Evolutionary conservation across 2,329 filamentous ascomycete genomes (phyloP).

Genomic region (Scedosporium minutisporum): DNA sequence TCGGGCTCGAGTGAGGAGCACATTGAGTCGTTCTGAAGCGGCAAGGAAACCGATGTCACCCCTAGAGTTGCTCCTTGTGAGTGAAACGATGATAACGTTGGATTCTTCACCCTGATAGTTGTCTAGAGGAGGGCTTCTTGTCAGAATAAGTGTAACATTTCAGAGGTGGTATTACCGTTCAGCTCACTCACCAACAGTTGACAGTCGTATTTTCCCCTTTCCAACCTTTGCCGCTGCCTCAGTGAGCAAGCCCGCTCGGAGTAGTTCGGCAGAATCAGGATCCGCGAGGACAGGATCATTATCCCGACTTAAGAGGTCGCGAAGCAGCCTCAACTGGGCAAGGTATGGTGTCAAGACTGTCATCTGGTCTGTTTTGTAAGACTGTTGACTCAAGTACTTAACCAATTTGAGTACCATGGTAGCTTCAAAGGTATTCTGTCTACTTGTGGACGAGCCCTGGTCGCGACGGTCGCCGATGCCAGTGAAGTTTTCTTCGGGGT

Average conservation of each 20-base stretch:
- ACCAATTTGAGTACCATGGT: slow-evolving; percentile 56
- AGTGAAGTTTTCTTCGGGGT: slow-evolving; percentile 32
- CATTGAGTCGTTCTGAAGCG: slow-evolving; percentile 57
- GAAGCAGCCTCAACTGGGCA: slow-evolving; percentile 53
- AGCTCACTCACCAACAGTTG: slow-evolving; percentile 52
- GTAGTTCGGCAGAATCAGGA: slow-evolving; percentile 53
- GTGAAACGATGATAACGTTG: slow-evolving; percentile 58
- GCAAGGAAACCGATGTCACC: slow-evolving; percentile 64
- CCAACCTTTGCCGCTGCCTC: slow-evolving; percentile 37
- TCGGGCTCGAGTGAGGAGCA: slow-evolving; percentile 58
- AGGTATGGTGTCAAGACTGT: slow-evolving; percentile 66
- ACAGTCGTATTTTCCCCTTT: slow-evolving; percentile 48
- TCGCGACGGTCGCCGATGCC: slow-evolving; percentile 25
- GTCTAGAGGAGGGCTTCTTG: slow-evolving; percentile 26
- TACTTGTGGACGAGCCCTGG: slow-evolving; percentile 38
- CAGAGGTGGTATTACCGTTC: no score
- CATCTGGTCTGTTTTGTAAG: slow-evolving; percentile 54
- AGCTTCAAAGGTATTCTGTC: slow-evolving; percentile 53
- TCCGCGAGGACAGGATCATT: slow-evolving; percentile 61
- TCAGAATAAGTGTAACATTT: no score
- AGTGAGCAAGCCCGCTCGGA: slow-evolving; percentile 52
- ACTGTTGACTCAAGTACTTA: slow-evolving; percentile 60
- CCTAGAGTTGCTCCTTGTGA: slow-evolving; percentile 55
- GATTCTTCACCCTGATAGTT: slow-evolving; percentile 74
- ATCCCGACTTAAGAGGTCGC: slow-evolving; percentile 39